Evolutionary conservation across 2,329 filamentous ascomycete species (phyloP).

Genomic region (Ophiostoma sp.): DNA sequence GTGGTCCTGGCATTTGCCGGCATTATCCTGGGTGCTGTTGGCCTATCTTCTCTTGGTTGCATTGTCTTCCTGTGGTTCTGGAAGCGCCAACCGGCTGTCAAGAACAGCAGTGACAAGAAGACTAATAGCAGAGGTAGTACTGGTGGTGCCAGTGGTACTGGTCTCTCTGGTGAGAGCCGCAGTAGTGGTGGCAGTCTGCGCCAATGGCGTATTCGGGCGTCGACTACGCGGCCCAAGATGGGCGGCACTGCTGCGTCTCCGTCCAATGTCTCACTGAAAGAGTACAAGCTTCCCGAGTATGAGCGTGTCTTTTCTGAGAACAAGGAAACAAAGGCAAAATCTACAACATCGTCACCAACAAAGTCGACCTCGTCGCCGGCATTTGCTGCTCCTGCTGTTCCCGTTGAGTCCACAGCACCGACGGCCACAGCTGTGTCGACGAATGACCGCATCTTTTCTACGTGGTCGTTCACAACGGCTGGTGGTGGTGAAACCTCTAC

Average conservation of each 20-base stretch:
- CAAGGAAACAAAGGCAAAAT: not conserved
- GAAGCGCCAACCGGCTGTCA: not conserved
- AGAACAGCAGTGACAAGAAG: not conserved
- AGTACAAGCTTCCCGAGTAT: constrained; percentile 24
- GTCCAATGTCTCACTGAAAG: not conserved
- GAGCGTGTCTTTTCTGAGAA: not conserved
- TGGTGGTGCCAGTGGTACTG: not conserved
- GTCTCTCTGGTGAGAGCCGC: constrained; percentile 8
- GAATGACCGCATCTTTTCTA: constrained; percentile 14
- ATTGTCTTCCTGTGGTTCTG: constrained; percentile 19
- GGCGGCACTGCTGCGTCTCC: not conserved
- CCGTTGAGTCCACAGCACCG: not conserved
- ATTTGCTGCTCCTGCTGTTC: not conserved
- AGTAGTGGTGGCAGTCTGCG: constrained; percentile 11
- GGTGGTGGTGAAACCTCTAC: not conserved
- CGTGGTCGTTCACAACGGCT: constrained; percentile 15
- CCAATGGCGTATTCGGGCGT: constrained; percentile 17
- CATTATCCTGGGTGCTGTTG: constrained; percentile 22
- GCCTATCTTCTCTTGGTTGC: constrained; percentile 14
- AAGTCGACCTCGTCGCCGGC: not conserved
- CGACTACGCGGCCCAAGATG: not conserved
- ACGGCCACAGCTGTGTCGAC: not conserved
- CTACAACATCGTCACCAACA: not conserved
- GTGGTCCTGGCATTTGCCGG: constrained; percentile 24
- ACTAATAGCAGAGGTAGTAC: not conserved